Evolutionary conservation across 805 yeast genomes (phyloP).

Genomic region (Yarrowia sp.): DNA sequence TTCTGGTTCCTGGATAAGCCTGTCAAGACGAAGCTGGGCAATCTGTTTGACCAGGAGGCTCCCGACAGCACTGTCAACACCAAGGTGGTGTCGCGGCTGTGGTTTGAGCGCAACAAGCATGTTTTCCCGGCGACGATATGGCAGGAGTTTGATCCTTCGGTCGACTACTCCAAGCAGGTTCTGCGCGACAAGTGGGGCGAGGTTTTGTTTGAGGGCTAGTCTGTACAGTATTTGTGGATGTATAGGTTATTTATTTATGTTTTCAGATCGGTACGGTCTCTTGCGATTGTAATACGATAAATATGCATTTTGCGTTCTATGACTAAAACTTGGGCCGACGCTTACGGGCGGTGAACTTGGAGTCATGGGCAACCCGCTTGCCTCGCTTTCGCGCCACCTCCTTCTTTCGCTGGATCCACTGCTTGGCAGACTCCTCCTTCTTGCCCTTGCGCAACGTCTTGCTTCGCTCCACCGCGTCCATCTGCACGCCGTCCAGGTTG

Average conservation of each 20-base stretch:
- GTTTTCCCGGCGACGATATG: slow-evolving; percentile 37
- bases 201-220: slow-evolving; percentile 19
- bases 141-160: slow-evolving; percentile 37
- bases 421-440: slow-evolving; percentile 71
- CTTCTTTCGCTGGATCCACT: slow-evolving; percentile 84
- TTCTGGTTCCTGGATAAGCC: slow-evolving; percentile 34
- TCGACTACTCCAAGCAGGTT: slow-evolving; percentile 34
- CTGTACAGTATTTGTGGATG: neutral
- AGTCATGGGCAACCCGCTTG: slow-evolving; percentile 78
- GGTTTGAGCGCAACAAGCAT: slow-evolving; percentile 38
- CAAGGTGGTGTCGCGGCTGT: slow-evolving; percentile 34
- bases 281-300: neutral
- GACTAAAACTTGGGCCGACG: slow-evolving; percentile 60
- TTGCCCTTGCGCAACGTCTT: slow-evolving; percentile 45
- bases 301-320: neutral
- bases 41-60: slow-evolving; percentile 33
- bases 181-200: slow-evolving; percentile 33
- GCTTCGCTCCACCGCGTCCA: slow-evolving; percentile 52
- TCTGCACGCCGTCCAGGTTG: slow-evolving; percentile 74
- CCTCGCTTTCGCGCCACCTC: slow-evolving; percentile 91
- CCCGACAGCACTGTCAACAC: slow-evolving; percentile 28
- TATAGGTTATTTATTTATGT: neutral
- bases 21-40: slow-evolving; percentile 33
- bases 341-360: slow-evolving; percentile 87
- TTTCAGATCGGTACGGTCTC: too few species aligned